Evolutionary conservation across 805 yeast species (phyloP).

Genomic region (Barnettozyma californica): DNA sequence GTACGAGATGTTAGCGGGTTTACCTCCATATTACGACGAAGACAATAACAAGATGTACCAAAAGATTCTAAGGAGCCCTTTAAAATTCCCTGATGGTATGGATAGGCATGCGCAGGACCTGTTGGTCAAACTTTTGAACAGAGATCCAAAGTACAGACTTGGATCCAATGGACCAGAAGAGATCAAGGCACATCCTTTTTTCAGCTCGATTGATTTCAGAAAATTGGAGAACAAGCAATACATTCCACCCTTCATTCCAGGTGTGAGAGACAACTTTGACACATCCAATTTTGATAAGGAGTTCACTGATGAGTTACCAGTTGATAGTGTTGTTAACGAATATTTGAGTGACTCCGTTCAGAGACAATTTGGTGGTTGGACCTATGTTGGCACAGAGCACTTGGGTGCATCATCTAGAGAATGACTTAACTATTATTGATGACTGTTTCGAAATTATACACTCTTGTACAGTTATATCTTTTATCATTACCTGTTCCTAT

Average conservation of each 20-base stretch:
- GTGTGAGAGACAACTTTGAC: slow-evolving; percentile 78
- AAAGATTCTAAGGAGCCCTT: slow-evolving; percentile 84
- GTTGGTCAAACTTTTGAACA: slow-evolving; percentile 64
- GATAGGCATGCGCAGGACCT: slow-evolving; percentile 83
- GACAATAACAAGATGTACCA: slow-evolving; percentile 90
- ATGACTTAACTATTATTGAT: not conserved
- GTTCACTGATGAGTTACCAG: slow-evolving; percentile 88
- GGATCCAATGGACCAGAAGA: slow-evolving; percentile 79
- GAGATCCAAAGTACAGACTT: slow-evolving; percentile 79
- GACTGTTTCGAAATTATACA: not conserved
- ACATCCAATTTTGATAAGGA: slow-evolving; percentile 91
- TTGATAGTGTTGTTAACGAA: slow-evolving; percentile 93
- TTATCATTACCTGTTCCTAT: not conserved
- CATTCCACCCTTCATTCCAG: slow-evolving; percentile 93
- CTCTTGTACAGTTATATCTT: not conserved
- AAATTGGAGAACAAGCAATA: slow-evolving; percentile 79
- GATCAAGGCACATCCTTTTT: slow-evolving; percentile 80
- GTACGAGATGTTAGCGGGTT: slow-evolving; percentile 94
- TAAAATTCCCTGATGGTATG: slow-evolving; percentile 83
- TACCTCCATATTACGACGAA: slow-evolving; percentile 96
- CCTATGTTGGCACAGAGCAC: slow-evolving; percentile 71
- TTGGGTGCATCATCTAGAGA: slow-evolving; percentile 27
- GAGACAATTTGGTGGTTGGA: slow-evolving; percentile 98
- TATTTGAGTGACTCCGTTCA: slow-evolving; percentile 92
- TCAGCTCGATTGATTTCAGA: slow-evolving; percentile 85